Base-by-base conservation (phyloP, 2,329 filamentous ascomycete genomes). In the Colletotrichum godetiae region DNA sequence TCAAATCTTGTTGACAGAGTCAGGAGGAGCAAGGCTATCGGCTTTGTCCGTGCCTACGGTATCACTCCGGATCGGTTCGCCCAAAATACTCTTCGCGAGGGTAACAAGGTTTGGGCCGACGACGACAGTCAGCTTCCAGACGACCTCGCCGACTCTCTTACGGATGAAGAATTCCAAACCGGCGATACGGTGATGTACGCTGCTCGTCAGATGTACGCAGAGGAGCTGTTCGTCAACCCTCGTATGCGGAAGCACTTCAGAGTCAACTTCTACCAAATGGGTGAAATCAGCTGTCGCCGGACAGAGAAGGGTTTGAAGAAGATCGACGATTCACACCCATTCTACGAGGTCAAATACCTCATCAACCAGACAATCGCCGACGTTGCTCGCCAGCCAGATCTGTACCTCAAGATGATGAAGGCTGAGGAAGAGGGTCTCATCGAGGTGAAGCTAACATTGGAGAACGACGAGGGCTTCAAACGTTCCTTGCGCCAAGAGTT, bases 281-380 rank as follows among this genome's bases (percentile, higher is more conserved):
- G 95, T 29, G 89, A 94, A 68, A 92, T 99, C 73, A 95, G 96
- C 84, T 97, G 95, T 81, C 91, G 91, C 74, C 92, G 97, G 68
- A 99, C 97, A 0, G 95, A 98, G 73, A 99, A 98, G 83, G 97
- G 97, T 33, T 86, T 98, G 66, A 93, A 94, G 70, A 94, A 94
- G 79, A 98, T 99, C 77, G 95, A 98, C 78, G 96, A 98, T 74
- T 92, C 97, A 29, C 95, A 98, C 79, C 95, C 95, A 0, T 98
- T 97, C 82, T 98, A 98, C 81, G 97, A 98, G 82, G 94, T 99
- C 86, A 98, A 99, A 83, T 99, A 99, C 78, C 88, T 99, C 24
- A 92, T 95, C 76, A 95, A 97, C 78, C 95, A 98, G 82, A 94
- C 94, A 8, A 93, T 98, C 74, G 86, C 87, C 55, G 93, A 97